A percentile compares a stretch with the other conserved stretches of the same genome.
Evolutionary conservation across 306 rosid genomes (phyloP).

Genomic region (Hylodesmum podocarpum): DNA sequence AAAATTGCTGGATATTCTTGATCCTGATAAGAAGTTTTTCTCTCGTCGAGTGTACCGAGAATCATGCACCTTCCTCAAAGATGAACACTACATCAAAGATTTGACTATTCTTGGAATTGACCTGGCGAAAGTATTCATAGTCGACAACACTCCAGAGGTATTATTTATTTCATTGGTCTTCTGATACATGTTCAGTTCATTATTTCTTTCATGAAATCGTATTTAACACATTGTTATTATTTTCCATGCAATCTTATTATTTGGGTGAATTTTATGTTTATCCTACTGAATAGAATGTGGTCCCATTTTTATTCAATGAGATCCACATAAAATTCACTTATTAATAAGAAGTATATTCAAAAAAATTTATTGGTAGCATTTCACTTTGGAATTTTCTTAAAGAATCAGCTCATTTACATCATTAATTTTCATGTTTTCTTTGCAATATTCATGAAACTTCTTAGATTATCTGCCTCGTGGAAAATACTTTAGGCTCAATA

Average conservation of each 20-base stretch:
- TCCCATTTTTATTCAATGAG: background rate
- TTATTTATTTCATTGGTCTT: background rate
- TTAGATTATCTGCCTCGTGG: background rate
- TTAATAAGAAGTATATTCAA: background rate
- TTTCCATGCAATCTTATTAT: background rate
- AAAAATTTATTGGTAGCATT: background rate
- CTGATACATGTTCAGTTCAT: background rate
- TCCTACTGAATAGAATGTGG: background rate
- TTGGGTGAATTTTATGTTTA: background rate
- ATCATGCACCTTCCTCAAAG: conserved; percentile 61
- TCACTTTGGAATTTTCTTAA: background rate
- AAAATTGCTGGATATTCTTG: conserved; percentile 75
- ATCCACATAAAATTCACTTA: background rate
- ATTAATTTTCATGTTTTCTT: background rate
- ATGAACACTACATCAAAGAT: conserved; percentile 73
- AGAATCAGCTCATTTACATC: background rate
- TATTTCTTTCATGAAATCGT: background rate
- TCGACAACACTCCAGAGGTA: conserved; percentile 93
- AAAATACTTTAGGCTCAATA: background rate
- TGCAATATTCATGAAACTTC: background rate
- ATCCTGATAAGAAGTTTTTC: conserved; percentile 63
- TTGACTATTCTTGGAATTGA: conserved; percentile 83
- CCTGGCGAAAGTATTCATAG: conserved; percentile 74
- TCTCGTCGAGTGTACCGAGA: conserved; percentile 71
- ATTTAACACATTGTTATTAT: background rate